Percentiles rank a stretch among this genome's conserved stretches.
phyloP scores from a whole-genome alignment of 192 early-diverging fungal species.

The Coemansia sp. region DNA sequence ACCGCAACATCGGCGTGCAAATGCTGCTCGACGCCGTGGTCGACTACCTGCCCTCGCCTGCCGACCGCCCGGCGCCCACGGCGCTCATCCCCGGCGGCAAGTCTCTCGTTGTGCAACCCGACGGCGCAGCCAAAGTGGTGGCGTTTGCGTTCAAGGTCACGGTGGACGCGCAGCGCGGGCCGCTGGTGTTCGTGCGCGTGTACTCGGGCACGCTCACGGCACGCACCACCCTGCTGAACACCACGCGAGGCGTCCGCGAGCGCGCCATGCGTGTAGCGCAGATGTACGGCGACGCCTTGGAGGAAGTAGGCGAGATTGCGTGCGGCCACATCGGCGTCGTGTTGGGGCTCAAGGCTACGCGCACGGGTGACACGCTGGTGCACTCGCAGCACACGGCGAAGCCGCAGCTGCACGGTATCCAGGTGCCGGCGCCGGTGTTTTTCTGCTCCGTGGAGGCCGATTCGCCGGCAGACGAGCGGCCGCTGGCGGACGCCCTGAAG shows the following conservation, averaged over 20 bases:
- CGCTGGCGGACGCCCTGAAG: constrained; percentile 69
- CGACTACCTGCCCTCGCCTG: constrained; percentile 81
- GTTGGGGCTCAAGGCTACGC: constrained; percentile 76
- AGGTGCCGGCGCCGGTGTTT: constrained; percentile 85
- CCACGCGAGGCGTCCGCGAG: constrained; percentile 66
- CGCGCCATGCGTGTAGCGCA: constrained; percentile 78
- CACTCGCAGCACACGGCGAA: constrained; percentile 57
- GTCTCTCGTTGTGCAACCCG: too few relatives aligned
- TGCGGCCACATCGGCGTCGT: constrained; percentile 86
- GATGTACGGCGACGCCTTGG: constrained; percentile 88
- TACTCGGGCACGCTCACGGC: constrained; percentile 77
- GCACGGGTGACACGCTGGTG: constrained; percentile 83
- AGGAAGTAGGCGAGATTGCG: constrained; percentile 70
- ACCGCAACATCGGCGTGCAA: constrained; percentile 90
- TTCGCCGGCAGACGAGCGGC: constrained; percentile 72
- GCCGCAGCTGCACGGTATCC: constrained; percentile 73
- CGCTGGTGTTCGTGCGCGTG: constrained; percentile 87
- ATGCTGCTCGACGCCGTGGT: constrained; percentile 85
- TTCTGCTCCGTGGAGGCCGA: constrained; percentile 73
- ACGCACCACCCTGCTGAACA: constrained; percentile 67
- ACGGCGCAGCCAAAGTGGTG: constrained; percentile 68
- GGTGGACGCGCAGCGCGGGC: constrained; percentile 79
- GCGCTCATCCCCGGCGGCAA: too few relatives aligned
- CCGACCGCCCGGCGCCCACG: constrained; percentile 58
- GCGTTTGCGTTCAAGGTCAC: constrained; percentile 95